Percentiles rank a stretch among this genome's conserved stretches.
These are phyloP conservation scores for Colletotrichum echinochloae DNA, from an alignment of 2,329 filamentous ascomycete genomes.

Conservation along the genomic window DNA sequence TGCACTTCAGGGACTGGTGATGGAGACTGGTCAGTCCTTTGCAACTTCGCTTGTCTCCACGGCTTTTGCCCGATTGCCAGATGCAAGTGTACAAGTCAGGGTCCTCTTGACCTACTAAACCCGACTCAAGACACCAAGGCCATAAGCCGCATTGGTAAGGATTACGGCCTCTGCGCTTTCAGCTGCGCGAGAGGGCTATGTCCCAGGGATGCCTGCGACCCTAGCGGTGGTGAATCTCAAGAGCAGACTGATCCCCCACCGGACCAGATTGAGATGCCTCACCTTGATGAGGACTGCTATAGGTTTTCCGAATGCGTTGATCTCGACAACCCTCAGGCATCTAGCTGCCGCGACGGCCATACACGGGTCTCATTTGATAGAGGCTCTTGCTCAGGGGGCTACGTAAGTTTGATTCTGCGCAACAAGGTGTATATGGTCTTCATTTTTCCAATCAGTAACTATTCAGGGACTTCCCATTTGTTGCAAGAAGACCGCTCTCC, in stretches of 20 bases:
- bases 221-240: neutral
- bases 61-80: conserved; percentile 49
- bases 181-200: conserved; percentile 4
- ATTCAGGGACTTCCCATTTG: too few relatives aligned
- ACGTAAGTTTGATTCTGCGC: too few relatives aligned
- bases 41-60: conserved; percentile 47
- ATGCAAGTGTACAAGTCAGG: conserved; percentile 47
- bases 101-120: neutral
- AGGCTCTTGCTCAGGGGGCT: too few relatives aligned
- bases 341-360: neutral
- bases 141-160: neutral
- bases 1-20: conserved; percentile 18
- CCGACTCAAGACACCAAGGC: neutral
- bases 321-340: neutral
- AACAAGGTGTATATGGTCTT: too few relatives aligned
- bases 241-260: too few relatives aligned
- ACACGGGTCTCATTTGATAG: too few relatives aligned
- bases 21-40: conserved; percentile 49
- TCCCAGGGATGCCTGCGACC: neutral
- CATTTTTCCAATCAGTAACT: too few relatives aligned
- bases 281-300: too few relatives aligned
- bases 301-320: too few relatives aligned
- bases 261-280: too few relatives aligned
- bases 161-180: conserved; percentile 11
- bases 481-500: too few relatives aligned